phyloP scores from a whole-genome alignment of 2,329 filamentous ascomycete species.

The Penicillium occitanis region DNA sequence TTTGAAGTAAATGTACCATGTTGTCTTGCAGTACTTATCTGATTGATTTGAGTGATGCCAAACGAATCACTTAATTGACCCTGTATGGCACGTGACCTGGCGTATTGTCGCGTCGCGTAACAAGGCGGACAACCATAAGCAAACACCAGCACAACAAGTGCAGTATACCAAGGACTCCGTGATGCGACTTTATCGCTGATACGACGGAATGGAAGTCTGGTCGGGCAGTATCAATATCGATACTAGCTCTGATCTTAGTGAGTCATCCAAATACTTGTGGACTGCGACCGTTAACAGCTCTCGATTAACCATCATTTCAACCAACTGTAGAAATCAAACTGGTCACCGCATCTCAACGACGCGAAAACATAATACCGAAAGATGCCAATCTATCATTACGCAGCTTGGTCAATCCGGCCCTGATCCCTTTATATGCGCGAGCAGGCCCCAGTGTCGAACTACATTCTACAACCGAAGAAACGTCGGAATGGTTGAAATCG shows the following conservation, averaged over 20 bases:
- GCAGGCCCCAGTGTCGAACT: conserved; percentile 43
- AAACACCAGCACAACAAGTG: background rate
- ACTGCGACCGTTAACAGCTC: background rate
- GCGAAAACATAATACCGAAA: conserved; percentile 37
- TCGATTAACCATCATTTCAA: conserved; percentile 5
- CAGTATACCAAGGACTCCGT: background rate
- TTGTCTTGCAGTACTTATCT: too few species aligned
- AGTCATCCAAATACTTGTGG: background rate
- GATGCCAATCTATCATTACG: conserved; percentile 34
- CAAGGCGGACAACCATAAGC: background rate
- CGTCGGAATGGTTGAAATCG: conserved; percentile 41
- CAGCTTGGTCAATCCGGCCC: conserved; percentile 41
- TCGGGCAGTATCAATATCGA: conserved; percentile 35
- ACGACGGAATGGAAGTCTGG: conserved; percentile 38
- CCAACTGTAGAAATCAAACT: conserved; percentile 34
- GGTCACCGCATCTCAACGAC: conserved; percentile 34
- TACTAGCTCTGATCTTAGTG: conserved; percentile 23
- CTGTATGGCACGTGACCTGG: conserved; percentile 16
- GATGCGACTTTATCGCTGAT: conserved; percentile 19
- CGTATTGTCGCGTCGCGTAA: conserved; percentile 15
- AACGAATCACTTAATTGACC: too few species aligned
- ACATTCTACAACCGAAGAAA: conserved; percentile 34
- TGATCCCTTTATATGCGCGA: conserved; percentile 43
- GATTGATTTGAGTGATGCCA: too few species aligned
- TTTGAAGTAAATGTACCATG: background rate